A percentile compares a stretch with the other conserved stretches of the same genome.
phyloP scores from a whole-genome alignment of 1,284 basidiomycete species.

The Bjerkandera adusta region DNA sequence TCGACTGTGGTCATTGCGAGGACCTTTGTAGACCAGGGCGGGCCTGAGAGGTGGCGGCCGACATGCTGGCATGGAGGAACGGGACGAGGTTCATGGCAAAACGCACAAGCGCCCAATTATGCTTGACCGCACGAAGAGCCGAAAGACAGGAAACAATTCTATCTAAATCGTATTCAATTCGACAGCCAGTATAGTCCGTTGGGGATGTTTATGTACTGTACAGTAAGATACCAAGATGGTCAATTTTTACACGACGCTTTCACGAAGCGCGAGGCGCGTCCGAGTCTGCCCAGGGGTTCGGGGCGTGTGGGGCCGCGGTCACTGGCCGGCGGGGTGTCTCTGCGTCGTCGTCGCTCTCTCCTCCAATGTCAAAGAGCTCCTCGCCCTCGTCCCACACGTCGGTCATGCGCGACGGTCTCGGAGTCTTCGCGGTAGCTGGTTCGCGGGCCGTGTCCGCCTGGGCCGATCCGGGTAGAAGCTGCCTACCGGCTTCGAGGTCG shows the following conservation, averaged over 20 bases:
- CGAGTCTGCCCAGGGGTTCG: neutral
- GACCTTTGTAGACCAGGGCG: slow-evolving; percentile 16
- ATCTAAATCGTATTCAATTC: too few species aligned
- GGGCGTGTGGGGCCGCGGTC: too few species aligned
- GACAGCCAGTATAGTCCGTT: too few species aligned
- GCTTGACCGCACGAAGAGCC: too few species aligned
- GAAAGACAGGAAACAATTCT: too few species aligned
- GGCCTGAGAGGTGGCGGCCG: slow-evolving; percentile 24
- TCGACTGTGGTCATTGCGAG: slow-evolving; percentile 11
- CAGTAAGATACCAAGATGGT: too few species aligned
- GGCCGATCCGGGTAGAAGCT: slow-evolving; percentile 50
- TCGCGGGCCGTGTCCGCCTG: slow-evolving; percentile 20
- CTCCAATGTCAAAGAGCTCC: slow-evolving; percentile 71
- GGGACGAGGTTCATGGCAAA: slow-evolving; percentile 14
- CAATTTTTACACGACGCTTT: too few species aligned
- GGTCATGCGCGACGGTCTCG: slow-evolving; percentile 40
- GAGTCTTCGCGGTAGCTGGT: slow-evolving; percentile 10
- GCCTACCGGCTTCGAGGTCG: slow-evolving; percentile 44
- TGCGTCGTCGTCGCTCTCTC: slow-evolving; percentile 54
- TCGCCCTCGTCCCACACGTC: slow-evolving; percentile 80
- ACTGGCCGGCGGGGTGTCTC: neutral
- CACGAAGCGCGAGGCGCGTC: too few species aligned
- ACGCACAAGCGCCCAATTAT: slow-evolving; percentile 3
- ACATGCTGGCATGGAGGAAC: slow-evolving; percentile 33
- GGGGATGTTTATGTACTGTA: too few species aligned